Evolutionary conservation across 2,329 filamentous ascomycete genomes (phyloP).

Genomic region (Pseudogymnoascus pannorum): DNA sequence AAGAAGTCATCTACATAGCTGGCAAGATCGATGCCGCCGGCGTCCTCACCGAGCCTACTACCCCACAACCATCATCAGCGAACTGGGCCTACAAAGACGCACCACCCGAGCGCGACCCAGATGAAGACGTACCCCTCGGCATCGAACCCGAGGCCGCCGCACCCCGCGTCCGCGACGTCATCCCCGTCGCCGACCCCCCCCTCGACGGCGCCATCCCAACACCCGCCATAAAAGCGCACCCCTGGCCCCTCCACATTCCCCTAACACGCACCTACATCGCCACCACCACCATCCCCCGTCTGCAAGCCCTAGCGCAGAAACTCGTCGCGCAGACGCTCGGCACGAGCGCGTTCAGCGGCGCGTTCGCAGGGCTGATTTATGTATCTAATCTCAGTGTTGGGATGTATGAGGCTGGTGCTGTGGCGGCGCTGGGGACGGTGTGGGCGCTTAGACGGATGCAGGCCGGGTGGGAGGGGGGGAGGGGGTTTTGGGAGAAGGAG

Average conservation of each 20-base stretch:
- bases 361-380: constrained; percentile 50
- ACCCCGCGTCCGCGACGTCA: not conserved
- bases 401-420: constrained; percentile 54
- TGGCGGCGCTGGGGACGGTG: constrained; percentile 53
- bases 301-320: constrained; percentile 66
- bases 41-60: constrained; percentile 28
- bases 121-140: constrained; percentile 10
- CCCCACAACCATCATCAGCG: constrained; percentile 9
- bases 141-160: constrained; percentile 17
- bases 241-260: constrained; percentile 70
- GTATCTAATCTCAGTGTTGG: constrained; percentile 45
- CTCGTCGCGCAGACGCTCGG: constrained; percentile 61
- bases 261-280: constrained; percentile 61
- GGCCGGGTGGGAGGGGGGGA: constrained; percentile 53
- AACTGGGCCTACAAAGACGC: constrained; percentile 23
- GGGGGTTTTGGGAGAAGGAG: constrained; percentile 56
- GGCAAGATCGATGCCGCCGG: constrained; percentile 66
- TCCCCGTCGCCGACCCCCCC: not conserved
- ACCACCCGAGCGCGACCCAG: not conserved
- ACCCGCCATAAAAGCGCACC: constrained; percentile 15
- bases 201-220: not conserved
- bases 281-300: constrained; percentile 57
- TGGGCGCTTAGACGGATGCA: constrained; percentile 55
- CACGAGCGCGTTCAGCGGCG: constrained; percentile 55
- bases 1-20: constrained; percentile 72